Conservation (phyloP, 2,329 filamentous ascomycete species). For the Scleromitrula shiraiana region DNA sequence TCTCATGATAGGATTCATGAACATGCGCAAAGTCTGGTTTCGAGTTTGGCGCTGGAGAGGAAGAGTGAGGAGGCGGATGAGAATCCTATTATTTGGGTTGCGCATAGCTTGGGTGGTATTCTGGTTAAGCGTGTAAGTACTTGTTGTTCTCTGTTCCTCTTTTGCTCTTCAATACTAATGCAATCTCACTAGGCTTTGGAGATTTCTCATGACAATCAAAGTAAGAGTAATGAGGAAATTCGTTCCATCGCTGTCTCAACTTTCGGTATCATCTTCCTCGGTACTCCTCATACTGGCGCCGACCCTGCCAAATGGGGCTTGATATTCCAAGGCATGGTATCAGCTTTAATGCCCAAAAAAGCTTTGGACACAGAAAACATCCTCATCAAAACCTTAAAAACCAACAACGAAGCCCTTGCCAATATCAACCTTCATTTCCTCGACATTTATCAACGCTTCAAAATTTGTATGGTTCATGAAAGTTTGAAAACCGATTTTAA, state of each 20-base stretch:
- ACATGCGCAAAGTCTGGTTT: constrained; percentile 62
- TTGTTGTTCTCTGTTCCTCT: not conserved
- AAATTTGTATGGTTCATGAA: constrained; percentile 71
- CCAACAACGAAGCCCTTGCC: constrained; percentile 64
- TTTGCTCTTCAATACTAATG: not conserved
- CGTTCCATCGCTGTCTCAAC: constrained; percentile 67
- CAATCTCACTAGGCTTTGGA: constrained; percentile 41
- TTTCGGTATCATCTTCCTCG: constrained; percentile 68
- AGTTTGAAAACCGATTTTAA: constrained; percentile 63
- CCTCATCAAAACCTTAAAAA: constrained; percentile 62
- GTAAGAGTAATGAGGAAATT: constrained; percentile 52
- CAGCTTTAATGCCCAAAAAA: constrained; percentile 55
- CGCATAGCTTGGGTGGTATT: constrained; percentile 66
- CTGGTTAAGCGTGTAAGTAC: constrained; percentile 49
- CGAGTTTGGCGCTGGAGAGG: constrained; percentile 54
- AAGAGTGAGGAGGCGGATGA: constrained; percentile 46
- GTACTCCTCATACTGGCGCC: constrained; percentile 50
- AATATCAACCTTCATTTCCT: constrained; percentile 68
- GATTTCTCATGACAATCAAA: constrained; percentile 54
- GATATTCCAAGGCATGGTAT: constrained; percentile 59
- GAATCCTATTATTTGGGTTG: constrained; percentile 68
- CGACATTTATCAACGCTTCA: constrained; percentile 62
- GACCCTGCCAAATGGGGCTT: constrained; percentile 61
- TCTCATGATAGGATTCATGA: constrained; percentile 57
- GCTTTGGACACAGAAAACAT: constrained; percentile 60